A percentile compares a stretch with the other conserved stretches of the same genome.
These are phyloP conservation scores for Claviceps sp. DNA, from an alignment of 2,329 filamentous ascomycete species.

Conservation along the genomic window DNA sequence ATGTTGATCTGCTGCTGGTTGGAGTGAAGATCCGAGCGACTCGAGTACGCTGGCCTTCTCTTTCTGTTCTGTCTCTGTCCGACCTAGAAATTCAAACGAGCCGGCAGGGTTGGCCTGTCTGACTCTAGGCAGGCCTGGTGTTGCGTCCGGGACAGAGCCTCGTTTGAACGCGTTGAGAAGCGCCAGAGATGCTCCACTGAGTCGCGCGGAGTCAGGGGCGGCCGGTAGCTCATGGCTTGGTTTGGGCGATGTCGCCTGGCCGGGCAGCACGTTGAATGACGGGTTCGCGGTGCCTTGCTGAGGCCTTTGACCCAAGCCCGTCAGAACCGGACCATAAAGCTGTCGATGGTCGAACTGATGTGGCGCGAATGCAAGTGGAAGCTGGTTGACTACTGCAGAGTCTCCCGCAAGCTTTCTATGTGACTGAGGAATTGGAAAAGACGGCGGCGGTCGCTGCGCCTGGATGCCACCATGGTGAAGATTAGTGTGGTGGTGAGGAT, in stretches of 20 bases:
- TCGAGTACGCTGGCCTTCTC: constrained; percentile 12
- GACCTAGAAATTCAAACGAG: background rate
- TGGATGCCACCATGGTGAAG: constrained; percentile 27
- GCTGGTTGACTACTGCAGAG: constrained; percentile 5
- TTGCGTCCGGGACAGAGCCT: constrained; percentile 8
- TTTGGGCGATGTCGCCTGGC: background rate
- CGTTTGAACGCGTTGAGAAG: constrained; percentile 32
- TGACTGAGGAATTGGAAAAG: constrained; percentile 15
- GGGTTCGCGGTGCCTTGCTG: background rate
- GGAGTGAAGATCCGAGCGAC: constrained; percentile 15
- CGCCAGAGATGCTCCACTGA: constrained; percentile 29
- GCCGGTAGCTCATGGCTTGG: constrained; percentile 3
- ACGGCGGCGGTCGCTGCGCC: constrained; percentile 18
- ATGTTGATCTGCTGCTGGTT: constrained; percentile 20
- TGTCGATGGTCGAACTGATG: constrained; percentile 19
- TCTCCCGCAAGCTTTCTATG: constrained; percentile 10
- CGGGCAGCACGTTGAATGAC: background rate
- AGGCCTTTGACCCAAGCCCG: constrained; percentile 18
- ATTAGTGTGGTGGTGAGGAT: constrained; percentile 41
- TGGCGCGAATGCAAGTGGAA: constrained; percentile 7
- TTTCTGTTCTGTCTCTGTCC: background rate
- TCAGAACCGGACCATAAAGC: constrained; percentile 39
- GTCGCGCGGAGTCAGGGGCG: constrained; percentile 13
- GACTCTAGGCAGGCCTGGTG: background rate
- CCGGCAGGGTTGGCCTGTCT: background rate